Base-by-base conservation (phyloP, 306 rosid species). In the Lathyrus oleraceus region DNA sequence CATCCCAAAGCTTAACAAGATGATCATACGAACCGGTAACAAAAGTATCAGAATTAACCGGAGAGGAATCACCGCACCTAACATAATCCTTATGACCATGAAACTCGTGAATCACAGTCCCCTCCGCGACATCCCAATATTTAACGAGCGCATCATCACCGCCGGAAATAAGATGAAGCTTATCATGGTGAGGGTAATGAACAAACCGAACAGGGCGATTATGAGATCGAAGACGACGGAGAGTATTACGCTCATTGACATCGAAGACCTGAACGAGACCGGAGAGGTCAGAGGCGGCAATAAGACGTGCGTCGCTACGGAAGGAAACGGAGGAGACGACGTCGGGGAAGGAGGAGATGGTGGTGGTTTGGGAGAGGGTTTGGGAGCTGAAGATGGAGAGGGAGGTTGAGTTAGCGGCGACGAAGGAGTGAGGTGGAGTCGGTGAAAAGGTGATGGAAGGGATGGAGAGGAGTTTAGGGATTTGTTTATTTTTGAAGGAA, bases 1-100 rank as follows among this genome's bases (percentile, higher is more conserved):
- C 82, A 42, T 92, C 96, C 98, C 98, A 88, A 4, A 92, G 93
- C 82, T 84, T 88, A 39, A 91, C 97, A 0, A 88, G 72, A 64
- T 94, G 99, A 75, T 94, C 99, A 44, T 94, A 94, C 0, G 99
- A 94, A 1, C 99, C 97, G 1, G 92, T 87, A 44, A 88, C 38
- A 32, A 91, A 88, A 80, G 72, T 74, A 38, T 89, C 93, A 19
- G 69, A 23, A 16, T 74, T 81, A n/a, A 79, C 85, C 0, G 95
- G 96, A 1, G 97, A 91, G 35, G 87, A 91, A 47, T 89, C 97
- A 14, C 99, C 99, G 72, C 95, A 83, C 58, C 96, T 75, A 8
- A 95, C 97, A 43, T 91, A 90, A 66, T 94, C 99, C 78, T 78
- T 84, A 69, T 94, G 97, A 25, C 95, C 95, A 3, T 9, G 52